A percentile compares a stretch with the other conserved stretches of the same genome.
These are phyloP conservation scores for Cercophora samala DNA, from an alignment of 495 filamentous ascomycete species.

Conservation along the genomic window DNA sequence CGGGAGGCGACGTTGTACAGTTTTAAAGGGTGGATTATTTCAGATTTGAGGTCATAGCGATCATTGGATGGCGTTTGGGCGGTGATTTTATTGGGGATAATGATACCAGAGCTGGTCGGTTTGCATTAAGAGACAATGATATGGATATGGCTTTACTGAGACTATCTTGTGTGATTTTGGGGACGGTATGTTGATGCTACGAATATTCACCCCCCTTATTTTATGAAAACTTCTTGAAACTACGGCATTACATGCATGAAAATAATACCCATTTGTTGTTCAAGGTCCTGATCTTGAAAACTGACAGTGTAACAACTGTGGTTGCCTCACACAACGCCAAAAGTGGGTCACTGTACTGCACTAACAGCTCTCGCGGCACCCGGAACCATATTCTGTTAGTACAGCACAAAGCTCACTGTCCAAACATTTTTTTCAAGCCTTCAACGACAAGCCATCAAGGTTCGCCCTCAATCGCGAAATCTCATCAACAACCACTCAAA, in stretches of 20 bases:
- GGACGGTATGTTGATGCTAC: too few species aligned
- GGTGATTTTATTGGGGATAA: slow-evolving; percentile 11
- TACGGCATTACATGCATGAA: too few species aligned
- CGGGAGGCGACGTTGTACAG: not conserved
- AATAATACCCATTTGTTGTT: too few species aligned
- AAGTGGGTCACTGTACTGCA: slow-evolving; percentile 2
- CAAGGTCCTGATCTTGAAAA: too few species aligned
- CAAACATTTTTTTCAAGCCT: not conserved
- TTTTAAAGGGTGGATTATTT: not conserved
- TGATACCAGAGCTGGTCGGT: slow-evolving; percentile 19
- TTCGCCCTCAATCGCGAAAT: not conserved
- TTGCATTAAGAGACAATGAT: not conserved
- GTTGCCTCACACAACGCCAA: too few species aligned
- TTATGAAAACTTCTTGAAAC: too few species aligned
- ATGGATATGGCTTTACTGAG: too few species aligned
- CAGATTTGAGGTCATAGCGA: not conserved
- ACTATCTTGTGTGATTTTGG: too few species aligned
- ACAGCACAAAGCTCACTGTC: not conserved
- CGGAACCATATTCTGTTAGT: slow-evolving; percentile 6
- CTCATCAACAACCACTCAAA: slow-evolving; percentile 2
- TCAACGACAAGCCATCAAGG: not conserved
- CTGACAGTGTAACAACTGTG: too few species aligned
- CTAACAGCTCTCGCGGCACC: not conserved
- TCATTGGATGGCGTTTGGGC: slow-evolving; percentile 8
- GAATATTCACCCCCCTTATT: too few species aligned